Base-by-base conservation (phyloP, 2,329 filamentous ascomycete species). In the Whalleya microplaca region DNA sequence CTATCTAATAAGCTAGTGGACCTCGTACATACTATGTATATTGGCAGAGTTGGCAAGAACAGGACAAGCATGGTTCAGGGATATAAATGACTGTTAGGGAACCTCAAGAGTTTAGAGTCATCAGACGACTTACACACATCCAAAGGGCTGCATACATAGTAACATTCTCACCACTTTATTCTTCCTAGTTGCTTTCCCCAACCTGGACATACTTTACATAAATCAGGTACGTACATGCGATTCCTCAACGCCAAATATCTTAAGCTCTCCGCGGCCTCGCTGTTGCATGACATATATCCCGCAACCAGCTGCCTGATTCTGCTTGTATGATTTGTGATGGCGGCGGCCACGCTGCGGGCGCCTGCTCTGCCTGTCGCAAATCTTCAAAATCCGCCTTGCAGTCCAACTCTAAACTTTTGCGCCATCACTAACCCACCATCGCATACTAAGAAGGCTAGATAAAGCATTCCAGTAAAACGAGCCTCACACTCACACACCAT, bases 401-500 rank as follows among this genome's bases (percentile, higher is more conserved):
- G 14, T 37, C 32, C 32, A 3, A 37, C 16, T 32, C 47, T 2
- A 43, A 37, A 7, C n/a, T n/a, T 21, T 45, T 32, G 2, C 45
- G 40, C 42, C 7, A 23, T 9, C 40, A 37, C 27, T 20, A 50
- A 32, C 46, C 23, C 47, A 23, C 23, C 12, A 3, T 51, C 29
- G 29, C 29, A 45, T 18, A 21, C 21, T 29, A 44, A 53, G 20
- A 53, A 42, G 37, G 19, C 20, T 21, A 16, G 29, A 23, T 43
- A 46, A 42, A 16, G 32, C 14, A 37, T 37, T 37, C 32, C 3
- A 6, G 10, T 12, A 37, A 12, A 37, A 3, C 32, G 3, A 37
- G 32, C 51, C 46, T 23, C 51, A 63, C 47, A 48, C 48, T 27
- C 48, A 20, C 23, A 16, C 46, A 66, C 57, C 20, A 78, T 76